Evolutionary conservation across 768 basidiomycete species (phyloP).

Genomic region (Hortiboletus flavorubellus): DNA sequence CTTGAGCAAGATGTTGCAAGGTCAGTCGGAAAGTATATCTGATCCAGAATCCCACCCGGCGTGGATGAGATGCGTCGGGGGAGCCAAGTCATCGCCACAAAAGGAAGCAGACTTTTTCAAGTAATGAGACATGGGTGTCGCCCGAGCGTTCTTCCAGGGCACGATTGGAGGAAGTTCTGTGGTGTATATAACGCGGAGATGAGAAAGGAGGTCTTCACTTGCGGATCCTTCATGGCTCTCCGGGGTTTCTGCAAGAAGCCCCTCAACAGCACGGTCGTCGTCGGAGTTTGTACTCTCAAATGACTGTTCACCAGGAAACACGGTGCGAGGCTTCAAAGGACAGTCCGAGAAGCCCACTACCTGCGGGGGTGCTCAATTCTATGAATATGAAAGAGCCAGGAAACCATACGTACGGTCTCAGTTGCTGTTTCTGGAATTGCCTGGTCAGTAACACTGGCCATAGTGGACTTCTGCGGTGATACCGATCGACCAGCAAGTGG

Average conservation of each 20-base stretch:
- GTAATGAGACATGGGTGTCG: slow-evolving; percentile 36
- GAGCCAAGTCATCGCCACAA: slow-evolving; percentile 34
- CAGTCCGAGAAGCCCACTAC: slow-evolving; percentile 26
- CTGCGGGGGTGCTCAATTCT: slow-evolving; percentile 28
- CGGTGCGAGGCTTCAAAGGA: slow-evolving; percentile 26
- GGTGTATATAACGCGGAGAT: slow-evolving; percentile 37
- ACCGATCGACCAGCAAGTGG: slow-evolving; percentile 32
- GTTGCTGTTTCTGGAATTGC: slow-evolving; percentile 25
- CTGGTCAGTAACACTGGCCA: slow-evolving; percentile 19
- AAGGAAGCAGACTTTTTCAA: slow-evolving; percentile 41
- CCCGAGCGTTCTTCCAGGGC: slow-evolving; percentile 34
- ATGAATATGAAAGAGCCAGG: slow-evolving; percentile 28
- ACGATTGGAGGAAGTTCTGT: slow-evolving; percentile 32
- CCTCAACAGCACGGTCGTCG: slow-evolving; percentile 34
- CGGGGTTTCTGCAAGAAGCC: slow-evolving; percentile 32
- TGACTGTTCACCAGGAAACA: slow-evolving; percentile 30
- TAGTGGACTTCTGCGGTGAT: slow-evolving; percentile 31
- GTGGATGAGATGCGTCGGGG: slow-evolving; percentile 49
- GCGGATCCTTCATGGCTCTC: slow-evolving; percentile 28
- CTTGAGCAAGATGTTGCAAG: slow-evolving; percentile 6
- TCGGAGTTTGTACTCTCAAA: slow-evolving; percentile 36
- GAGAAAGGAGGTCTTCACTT: slow-evolving; percentile 34
- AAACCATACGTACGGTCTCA: slow-evolving; percentile 31
- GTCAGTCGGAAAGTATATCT: slow-evolving; percentile 36
- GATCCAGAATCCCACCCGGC: slow-evolving; percentile 59